Evolutionary conservation across 441 rosid species (phyloP), one percentile per base, ranked within the genome.

Genomic region (California macrophylla): DNA sequence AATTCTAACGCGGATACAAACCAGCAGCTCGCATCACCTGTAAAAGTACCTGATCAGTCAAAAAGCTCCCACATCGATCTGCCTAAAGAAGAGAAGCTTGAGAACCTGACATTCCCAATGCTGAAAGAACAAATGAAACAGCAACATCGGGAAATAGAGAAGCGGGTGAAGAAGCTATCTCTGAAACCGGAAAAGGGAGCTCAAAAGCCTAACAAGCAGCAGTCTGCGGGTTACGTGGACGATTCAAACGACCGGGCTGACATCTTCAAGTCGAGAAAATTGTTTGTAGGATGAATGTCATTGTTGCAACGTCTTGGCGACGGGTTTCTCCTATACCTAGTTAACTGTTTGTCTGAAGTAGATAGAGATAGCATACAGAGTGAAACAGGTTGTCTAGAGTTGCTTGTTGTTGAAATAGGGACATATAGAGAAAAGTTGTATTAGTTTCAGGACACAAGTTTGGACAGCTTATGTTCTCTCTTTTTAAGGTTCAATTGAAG

Each of bases 101-200:
- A 69, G 74, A 78, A 66, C 45, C 23, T 25, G 34, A 32, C 69
- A 12, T 61, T 52, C 66, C 73, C 76, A 3, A n/a, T 60, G 63
- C 56, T 42, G 71, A 78, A 75, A 66, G 76, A 78, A 45, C 70
- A 61, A 72, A 75, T 16, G 40, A 71, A 69, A 68, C 78, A 61
- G 69, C 72, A 76, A 32, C 66, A 58, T 56, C 58, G 56, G 61
- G 75, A 77, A 32, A 23, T 60, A 0, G 77, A 74, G 66, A 72
- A 66, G 64, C 66, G 74, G 23, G 67, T 30, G 24, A 69, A 45
- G 66, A 78, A 72, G 66, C 18, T 47, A 52, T 72, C 81, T 45
- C 67, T 67, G 23, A 78, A 70, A 67, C 50, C 36, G 12, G 74
- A 34, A 29, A 79, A 67, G 68, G 72, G 68, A 72, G 25, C 79